Percentiles rank a stretch among this genome's conserved stretches.
Conservation (phyloP, 176 grass and related monocot species). For the Cenchrus purpureus region DNA sequence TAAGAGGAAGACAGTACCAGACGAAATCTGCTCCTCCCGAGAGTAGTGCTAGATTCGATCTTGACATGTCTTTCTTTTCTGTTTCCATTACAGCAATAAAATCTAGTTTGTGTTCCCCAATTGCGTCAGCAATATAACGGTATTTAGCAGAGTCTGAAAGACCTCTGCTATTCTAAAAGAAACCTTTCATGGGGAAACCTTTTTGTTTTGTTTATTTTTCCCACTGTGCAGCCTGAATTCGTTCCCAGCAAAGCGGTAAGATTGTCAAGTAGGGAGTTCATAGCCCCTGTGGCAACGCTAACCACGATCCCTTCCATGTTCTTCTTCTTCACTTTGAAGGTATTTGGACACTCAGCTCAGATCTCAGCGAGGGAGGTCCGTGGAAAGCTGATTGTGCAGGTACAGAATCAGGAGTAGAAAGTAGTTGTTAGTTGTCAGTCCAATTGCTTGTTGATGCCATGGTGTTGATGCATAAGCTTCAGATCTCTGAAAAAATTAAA, state of each 20-base stretch:
- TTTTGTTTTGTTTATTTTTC: too few relatives aligned
- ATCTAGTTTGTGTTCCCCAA: too few relatives aligned
- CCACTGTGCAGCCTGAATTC: conserved; percentile 24
- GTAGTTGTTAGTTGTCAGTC: not conserved
- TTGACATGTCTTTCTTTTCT: too few relatives aligned
- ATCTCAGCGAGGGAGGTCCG: not conserved
- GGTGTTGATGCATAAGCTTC: not conserved
- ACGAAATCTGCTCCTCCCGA: too few relatives aligned
- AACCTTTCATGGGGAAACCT: too few relatives aligned
- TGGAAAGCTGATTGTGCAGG: not conserved
- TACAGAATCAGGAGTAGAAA: not conserved
- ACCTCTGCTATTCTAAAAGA: too few relatives aligned
- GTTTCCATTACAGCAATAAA: too few relatives aligned
- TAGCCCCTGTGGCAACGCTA: conserved; percentile 17
- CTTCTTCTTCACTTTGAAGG: not conserved
- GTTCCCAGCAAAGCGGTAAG: not conserved
- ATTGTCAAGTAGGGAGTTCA: conserved; percentile 32
- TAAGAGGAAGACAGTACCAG: too few relatives aligned
- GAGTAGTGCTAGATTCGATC: too few relatives aligned
- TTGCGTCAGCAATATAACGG: too few relatives aligned
- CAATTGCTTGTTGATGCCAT: not conserved
- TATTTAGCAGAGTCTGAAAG: too few relatives aligned
- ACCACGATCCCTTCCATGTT: conserved; percentile 24
- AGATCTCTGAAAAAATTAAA: not conserved
- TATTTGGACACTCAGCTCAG: not conserved